Conservation (phyloP, 2,329 filamentous ascomycete species). For the Beauveria varroae region DNA sequence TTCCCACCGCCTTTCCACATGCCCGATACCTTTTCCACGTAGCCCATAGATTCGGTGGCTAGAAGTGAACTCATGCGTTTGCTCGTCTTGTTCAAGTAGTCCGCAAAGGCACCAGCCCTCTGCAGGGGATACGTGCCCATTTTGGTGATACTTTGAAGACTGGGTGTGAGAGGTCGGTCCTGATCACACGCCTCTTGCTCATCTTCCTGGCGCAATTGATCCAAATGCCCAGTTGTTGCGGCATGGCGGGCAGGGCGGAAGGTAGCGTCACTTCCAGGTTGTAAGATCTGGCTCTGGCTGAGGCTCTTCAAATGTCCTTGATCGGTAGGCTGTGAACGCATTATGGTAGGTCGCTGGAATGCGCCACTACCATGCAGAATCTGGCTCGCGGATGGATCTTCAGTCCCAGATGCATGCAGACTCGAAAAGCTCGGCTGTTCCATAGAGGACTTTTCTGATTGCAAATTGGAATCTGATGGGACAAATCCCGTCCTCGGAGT, state of each 20-base stretch:
- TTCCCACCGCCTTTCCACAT: slow-evolving; percentile 92
- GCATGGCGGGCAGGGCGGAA: slow-evolving; percentile 5
- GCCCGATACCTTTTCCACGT: slow-evolving; percentile 91
- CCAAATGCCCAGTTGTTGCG: slow-evolving; percentile 8
- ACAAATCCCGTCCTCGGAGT: slow-evolving; percentile 39
- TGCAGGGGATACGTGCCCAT: slow-evolving; percentile 73
- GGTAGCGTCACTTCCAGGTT: background rate
- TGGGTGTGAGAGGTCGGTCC: slow-evolving; percentile 26
- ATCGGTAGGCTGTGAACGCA: slow-evolving; percentile 42
- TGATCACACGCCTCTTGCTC: background rate
- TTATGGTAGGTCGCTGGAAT: slow-evolving; percentile 70
- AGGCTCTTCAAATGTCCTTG: slow-evolving; percentile 30
- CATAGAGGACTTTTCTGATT: slow-evolving; percentile 48
- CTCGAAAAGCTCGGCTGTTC: slow-evolving; percentile 70
- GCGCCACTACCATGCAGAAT: slow-evolving; percentile 83
- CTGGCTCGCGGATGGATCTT: slow-evolving; percentile 83
- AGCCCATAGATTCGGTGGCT: slow-evolving; percentile 88
- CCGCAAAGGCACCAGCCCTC: slow-evolving; percentile 73
- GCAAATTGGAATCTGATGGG: slow-evolving; percentile 69
- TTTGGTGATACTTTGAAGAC: slow-evolving; percentile 45
- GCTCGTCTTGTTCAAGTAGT: slow-evolving; percentile 71
- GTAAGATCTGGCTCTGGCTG: slow-evolving; percentile 14
- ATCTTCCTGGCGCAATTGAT: background rate
- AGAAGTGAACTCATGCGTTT: slow-evolving; percentile 75
- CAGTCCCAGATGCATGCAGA: slow-evolving; percentile 58